Percentiles rank a stretch among this genome's conserved stretches.
Evolutionary conservation across 2,329 filamentous ascomycete species (phyloP).

Genomic region (Nemania serpens): DNA sequence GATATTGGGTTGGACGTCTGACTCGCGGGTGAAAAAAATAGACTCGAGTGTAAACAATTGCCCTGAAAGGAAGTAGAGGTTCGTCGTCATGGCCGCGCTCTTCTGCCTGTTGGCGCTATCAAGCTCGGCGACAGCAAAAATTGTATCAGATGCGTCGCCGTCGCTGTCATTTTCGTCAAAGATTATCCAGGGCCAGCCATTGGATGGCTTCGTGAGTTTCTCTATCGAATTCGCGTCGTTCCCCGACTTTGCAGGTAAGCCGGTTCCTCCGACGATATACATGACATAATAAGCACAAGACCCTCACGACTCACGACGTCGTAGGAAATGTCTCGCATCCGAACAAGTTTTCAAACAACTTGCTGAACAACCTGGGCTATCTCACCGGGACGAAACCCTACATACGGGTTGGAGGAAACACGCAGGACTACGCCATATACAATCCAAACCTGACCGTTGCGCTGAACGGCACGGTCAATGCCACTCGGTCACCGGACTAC

Average conservation of each 20-base stretch:
- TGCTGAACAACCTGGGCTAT: constrained; percentile 61
- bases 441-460: constrained; percentile 56
- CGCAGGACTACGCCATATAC: constrained; percentile 68
- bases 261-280: not conserved
- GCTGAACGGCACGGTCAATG: constrained; percentile 57
- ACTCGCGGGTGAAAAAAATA: not conserved
- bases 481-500: constrained; percentile 58
- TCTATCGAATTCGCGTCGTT: constrained; percentile 49
- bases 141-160: constrained; percentile 11
- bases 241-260: constrained; percentile 44
- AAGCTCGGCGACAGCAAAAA: constrained; percentile 24
- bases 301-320: constrained; percentile 11
- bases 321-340: constrained; percentile 50
- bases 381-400: constrained; percentile 61
- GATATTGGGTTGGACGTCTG: not conserved
- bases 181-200: constrained; percentile 36
- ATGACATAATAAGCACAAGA: not conserved
- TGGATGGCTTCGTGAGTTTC: constrained; percentile 49
- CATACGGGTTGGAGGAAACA: constrained; percentile 69
- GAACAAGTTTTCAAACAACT: constrained; percentile 64
- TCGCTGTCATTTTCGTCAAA: constrained; percentile 10
- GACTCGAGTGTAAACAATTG: not conserved
- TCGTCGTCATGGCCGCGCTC: constrained; percentile 24
- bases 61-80: not conserved
- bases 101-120: constrained; percentile 27